phyloP scores from a whole-genome alignment of 2,329 filamentous ascomycete genomes.

The Aspergillus fructus region DNA sequence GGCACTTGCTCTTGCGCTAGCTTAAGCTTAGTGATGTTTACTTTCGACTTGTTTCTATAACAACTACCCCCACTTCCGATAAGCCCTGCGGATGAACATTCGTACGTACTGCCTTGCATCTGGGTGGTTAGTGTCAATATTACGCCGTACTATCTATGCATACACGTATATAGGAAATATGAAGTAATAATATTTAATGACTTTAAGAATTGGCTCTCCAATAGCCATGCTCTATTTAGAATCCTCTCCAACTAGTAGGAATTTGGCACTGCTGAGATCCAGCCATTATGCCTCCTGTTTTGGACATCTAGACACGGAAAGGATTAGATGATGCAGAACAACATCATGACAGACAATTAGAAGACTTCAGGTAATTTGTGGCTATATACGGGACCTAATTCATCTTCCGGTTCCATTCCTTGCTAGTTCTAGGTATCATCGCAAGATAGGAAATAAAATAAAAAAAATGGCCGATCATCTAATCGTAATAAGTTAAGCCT shows the following conservation, averaged over 20 bases:
- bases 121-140: not conserved
- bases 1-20: slow-evolving; percentile 26
- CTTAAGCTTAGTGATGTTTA: not conserved
- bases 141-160: not conserved
- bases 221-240: too few species aligned
- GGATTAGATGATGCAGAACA: too few species aligned
- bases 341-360: not conserved
- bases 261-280: too few species aligned
- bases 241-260: too few species aligned
- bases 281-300: too few species aligned
- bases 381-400: not conserved
- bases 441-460: not conserved
- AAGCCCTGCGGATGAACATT: not conserved
- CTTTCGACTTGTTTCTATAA: not conserved
- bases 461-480: not conserved
- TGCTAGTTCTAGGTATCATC: not conserved
- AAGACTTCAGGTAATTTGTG: not conserved
- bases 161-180: not conserved
- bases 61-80: not conserved
- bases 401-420: not conserved
- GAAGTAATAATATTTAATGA: not conserved
- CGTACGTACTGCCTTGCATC: not conserved
- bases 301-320: too few species aligned
- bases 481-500: not conserved
- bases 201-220: not conserved